Conservation (phyloP, 2,329 filamentous ascomycete genomes). For the Diaporthe batatas region DNA sequence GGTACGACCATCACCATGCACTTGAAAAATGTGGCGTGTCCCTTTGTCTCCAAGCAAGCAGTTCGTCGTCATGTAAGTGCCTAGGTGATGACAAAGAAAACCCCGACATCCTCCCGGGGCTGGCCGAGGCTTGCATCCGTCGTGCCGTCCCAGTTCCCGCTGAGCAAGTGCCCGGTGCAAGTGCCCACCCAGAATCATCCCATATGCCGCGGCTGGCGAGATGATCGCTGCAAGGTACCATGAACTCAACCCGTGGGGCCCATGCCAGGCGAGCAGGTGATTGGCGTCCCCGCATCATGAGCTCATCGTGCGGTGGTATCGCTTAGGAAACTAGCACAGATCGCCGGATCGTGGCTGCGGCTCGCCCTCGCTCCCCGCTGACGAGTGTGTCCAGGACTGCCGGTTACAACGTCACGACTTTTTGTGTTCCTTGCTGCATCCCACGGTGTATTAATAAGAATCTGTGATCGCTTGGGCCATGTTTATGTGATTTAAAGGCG, state of each 20-base stretch:
- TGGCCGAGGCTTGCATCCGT: neutral
- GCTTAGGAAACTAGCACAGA: neutral
- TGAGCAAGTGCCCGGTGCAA: too few relatives aligned
- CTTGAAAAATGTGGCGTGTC: too few relatives aligned
- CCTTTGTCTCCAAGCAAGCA: neutral
- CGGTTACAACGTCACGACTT: slow-evolving; percentile 29
- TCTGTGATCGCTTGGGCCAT: neutral
- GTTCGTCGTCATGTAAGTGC: neutral
- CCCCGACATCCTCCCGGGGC: neutral
- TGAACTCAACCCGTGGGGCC: slow-evolving; percentile 8
- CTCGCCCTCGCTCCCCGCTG: neutral
- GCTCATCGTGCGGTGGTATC: slow-evolving; percentile 28
- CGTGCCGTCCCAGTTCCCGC: too few relatives aligned
- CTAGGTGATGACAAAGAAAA: neutral
- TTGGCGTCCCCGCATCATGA: slow-evolving; percentile 27
- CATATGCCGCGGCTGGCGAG: slow-evolving; percentile 22
- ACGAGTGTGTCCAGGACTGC: slow-evolving; percentile 6
- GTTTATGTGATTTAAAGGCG: neutral
- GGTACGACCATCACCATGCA: too few relatives aligned
- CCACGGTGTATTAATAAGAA: neutral
- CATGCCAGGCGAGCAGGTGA: neutral
- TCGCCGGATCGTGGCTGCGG: slow-evolving; percentile 16
- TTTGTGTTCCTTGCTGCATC: neutral
- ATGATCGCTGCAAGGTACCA: slow-evolving; percentile 28
- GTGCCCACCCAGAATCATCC: neutral